A percentile compares a stretch with the other conserved stretches of the same genome.
Evolutionary conservation across 441 rosid species (phyloP).

Genomic region (Adansonia rubrostipa): DNA sequence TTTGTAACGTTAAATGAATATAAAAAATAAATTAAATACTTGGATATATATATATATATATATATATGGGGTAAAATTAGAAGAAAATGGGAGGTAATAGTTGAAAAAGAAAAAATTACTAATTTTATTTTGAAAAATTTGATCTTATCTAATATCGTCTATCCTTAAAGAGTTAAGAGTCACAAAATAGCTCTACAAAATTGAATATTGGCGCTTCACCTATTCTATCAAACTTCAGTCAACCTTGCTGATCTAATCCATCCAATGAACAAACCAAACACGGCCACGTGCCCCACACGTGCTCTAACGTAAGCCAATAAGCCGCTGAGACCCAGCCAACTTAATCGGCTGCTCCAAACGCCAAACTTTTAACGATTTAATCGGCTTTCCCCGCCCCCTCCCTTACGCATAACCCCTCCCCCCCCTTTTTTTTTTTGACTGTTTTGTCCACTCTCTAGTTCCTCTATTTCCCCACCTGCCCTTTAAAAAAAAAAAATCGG

Average conservation of each 20-base stretch:
- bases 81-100: background rate
- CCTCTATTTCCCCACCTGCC: background rate
- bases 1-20: too few relatives aligned
- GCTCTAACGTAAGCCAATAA: background rate
- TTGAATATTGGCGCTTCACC: background rate
- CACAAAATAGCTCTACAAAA: too few relatives aligned
- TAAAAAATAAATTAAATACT: too few relatives aligned
- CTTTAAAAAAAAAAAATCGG: background rate
- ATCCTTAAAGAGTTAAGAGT: background rate
- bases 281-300: background rate
- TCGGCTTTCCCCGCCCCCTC: constrained; percentile 23
- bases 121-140: background rate
- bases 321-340: background rate
- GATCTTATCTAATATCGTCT: background rate
- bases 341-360: background rate
- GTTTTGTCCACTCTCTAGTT: background rate
- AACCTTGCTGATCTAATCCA: background rate
- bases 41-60: too few relatives aligned
- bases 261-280: background rate
- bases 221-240: background rate
- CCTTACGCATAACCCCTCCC: constrained; percentile 31
- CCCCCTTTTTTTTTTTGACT: background rate
- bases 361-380: constrained; percentile 40
- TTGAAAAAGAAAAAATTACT: too few relatives aligned
- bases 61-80: background rate